A percentile compares a stretch with the other conserved stretches of the same genome.
These are phyloP conservation scores for Phytophthora sansomeana DNA, from an alignment of 352 stramenopile species.

Conservation along the genomic window DNA sequence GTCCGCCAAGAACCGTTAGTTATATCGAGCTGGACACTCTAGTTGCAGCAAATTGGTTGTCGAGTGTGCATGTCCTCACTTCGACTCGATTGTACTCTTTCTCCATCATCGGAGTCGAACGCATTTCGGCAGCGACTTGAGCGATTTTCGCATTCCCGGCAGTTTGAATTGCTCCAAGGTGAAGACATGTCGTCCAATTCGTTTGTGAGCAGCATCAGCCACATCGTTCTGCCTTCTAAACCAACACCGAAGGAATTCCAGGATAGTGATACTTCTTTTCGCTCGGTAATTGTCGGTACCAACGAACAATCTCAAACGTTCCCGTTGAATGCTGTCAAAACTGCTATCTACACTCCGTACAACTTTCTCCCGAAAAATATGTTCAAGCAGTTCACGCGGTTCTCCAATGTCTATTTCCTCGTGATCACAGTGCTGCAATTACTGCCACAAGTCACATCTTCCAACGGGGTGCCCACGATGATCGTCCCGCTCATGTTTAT, in stretches of 20 bases:
- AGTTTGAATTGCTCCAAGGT: conserved; percentile 20
- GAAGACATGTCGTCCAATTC: conserved; percentile 19
- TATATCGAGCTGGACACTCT: conserved; percentile 6
- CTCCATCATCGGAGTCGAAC: conserved; percentile 17
- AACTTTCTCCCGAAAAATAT: conserved; percentile 79
- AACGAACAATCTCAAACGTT: conserved; percentile 34
- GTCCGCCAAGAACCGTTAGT: conserved; percentile 19
- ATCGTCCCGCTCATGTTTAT: conserved; percentile 88
- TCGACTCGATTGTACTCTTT: conserved; percentile 15
- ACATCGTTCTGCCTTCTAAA: conserved; percentile 30
- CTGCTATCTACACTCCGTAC: conserved; percentile 63
- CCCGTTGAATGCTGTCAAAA: conserved; percentile 60
- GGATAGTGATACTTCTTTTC: conserved; percentile 10
- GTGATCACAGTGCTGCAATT: conserved; percentile 88
- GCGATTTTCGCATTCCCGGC: conserved; percentile 4
- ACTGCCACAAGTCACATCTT: conserved; percentile 87
- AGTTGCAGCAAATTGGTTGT: not conserved
- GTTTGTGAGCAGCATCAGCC: conserved; percentile 28
- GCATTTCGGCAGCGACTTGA: conserved; percentile 19
- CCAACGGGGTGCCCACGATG: conserved; percentile 83
- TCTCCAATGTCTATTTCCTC: conserved; percentile 94
- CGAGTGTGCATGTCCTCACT: conserved; percentile 24
- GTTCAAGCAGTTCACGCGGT: conserved; percentile 83
- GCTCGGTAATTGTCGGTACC: conserved; percentile 40
- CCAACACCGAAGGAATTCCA: conserved; percentile 1